Base-by-base conservation (phyloP, 148 eudicot genomes). In the Camellia sinensis region DNA sequence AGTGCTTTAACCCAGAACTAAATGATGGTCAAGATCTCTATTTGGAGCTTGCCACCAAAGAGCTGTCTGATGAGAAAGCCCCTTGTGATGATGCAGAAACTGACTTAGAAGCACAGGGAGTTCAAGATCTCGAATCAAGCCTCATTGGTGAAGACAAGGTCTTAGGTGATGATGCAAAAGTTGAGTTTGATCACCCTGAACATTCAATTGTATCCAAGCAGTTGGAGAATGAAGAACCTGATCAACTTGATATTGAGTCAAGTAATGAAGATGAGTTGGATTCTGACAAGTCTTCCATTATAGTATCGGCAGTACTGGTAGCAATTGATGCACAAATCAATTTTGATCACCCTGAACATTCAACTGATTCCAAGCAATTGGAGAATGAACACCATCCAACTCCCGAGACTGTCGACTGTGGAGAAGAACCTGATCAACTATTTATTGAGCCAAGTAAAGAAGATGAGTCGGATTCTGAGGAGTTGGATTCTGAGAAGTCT, bases 391-490 rank as follows among this genome's bases (percentile, higher is more conserved):
- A 69, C 48, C 57, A 48, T 21, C 22, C 12, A 43, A 18, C 53
- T 41, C 45, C 11, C 15, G 43, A 45, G 18, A 44, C 18, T 44
- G 56, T 21, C 6, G 6, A 61, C 37, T 45, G 18, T 13, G 56
- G 44, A 72, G 75, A 76, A 76, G 78, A 61, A 76, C 63, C 70
- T 62, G 57, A 45, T 63, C 43, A 79, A 43, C 21, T 12, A n/a
- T 52, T 54, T 19, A 43, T 6, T 6, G 60, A 59, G 19, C 61
- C 46, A 2, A 48, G 56, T 44, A 62, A 37, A 15, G 46, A 29
- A 74, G 17, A 17, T 76, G 84, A 82, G 13, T 44, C 67, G 21
- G 44, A 70, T 13, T 12, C 85, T 62, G 84, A 66, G 4, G 52
- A 43, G 15, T 60, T 57, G 40, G 46, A 71, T 41, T 29, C 86